phyloP scores from a whole-genome alignment of 805 yeast genomes.

The Kluyveromyces starmeri region DNA sequence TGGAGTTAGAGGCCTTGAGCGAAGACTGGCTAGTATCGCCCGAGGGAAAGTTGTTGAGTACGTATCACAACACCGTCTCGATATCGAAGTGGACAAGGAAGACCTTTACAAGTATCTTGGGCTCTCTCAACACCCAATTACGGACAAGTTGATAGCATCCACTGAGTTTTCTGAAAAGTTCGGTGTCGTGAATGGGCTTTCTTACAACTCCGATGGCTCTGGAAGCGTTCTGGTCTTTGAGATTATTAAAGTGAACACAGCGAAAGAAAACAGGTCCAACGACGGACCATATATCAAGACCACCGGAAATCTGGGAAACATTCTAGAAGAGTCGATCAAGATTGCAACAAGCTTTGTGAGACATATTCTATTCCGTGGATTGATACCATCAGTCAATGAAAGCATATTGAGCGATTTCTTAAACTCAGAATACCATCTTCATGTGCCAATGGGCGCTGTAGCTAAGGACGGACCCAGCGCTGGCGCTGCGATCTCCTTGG shows the following conservation, averaged over 20 bases:
- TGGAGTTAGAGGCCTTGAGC: conserved; percentile 75
- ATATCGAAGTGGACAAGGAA: conserved; percentile 37
- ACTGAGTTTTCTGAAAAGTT: conserved; percentile 42
- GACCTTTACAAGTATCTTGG: conserved; percentile 68
- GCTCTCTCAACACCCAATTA: conserved; percentile 40
- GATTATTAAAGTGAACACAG: conserved; percentile 53
- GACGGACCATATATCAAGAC: conserved; percentile 40
- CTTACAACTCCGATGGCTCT: conserved; percentile 79
- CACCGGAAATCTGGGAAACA: conserved; percentile 80
- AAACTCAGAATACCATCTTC: conserved; percentile 54
- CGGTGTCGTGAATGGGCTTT: conserved; percentile 82
- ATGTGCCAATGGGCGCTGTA: conserved; percentile 61
- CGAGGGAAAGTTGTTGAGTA: conserved; percentile 75
- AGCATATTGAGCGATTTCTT: conserved; percentile 37
- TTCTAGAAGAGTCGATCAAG: conserved; percentile 70
- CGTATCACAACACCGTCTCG: conserved; percentile 15
- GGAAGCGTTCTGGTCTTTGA: conserved; percentile 79
- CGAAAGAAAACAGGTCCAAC: conserved; percentile 26
- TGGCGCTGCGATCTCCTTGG: conserved; percentile 67
- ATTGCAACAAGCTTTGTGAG: conserved; percentile 70
- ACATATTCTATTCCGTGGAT: conserved; percentile 36
- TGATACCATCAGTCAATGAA: conserved; percentile 26
- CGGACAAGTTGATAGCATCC: conserved; percentile 35
- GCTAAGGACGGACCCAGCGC: conserved; percentile 49
- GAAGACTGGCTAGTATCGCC: conserved; percentile 67